These are phyloP conservation scores for Solanum ahanhuiri DNA, from an alignment of 257 asterid genomes.

Conservation along the genomic window DNA sequence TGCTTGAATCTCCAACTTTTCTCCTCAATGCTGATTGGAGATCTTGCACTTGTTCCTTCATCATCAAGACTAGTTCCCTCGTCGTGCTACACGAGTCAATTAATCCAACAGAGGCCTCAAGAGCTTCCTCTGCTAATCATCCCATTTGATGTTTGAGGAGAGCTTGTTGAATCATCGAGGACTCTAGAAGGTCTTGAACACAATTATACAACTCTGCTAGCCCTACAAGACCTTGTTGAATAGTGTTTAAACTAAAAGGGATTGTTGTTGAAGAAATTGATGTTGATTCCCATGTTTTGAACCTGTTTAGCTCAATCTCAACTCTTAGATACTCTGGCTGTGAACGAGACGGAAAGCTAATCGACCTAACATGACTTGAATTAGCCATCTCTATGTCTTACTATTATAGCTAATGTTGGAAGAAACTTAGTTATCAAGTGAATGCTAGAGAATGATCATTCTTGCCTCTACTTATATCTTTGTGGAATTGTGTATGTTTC, in stretches of 20 bases:
- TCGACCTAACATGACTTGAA: slow-evolving; percentile 35
- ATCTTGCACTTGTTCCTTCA: slow-evolving; percentile 31
- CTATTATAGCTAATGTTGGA: background rate
- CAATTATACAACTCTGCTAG: slow-evolving; percentile 38
- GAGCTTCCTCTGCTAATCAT: slow-evolving; percentile 20
- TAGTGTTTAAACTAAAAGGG: slow-evolving; percentile 12
- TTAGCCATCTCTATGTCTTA: slow-evolving; percentile 25
- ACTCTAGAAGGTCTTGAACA: slow-evolving; percentile 15
- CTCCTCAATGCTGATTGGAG: slow-evolving; percentile 45
- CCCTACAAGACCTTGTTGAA: slow-evolving; percentile 24
- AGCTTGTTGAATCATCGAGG: slow-evolving; percentile 9
- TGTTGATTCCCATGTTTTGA: slow-evolving; percentile 14
- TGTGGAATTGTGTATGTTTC: background rate
- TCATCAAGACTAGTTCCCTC: slow-evolving; percentile 26
- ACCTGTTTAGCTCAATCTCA: slow-evolving; percentile 2
- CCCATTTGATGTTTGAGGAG: slow-evolving; percentile 3
- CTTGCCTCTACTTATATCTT: background rate
- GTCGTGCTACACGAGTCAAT: slow-evolving; percentile 34
- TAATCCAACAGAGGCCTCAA: slow-evolving; percentile 18
- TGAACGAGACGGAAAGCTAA: slow-evolving; percentile 45
- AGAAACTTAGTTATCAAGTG: background rate
- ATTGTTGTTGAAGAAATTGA: background rate
- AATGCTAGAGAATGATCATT: background rate
- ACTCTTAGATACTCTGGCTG: slow-evolving; percentile 21
- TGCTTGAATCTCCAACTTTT: slow-evolving; percentile 29